Base-by-base conservation (phyloP, 2,329 filamentous ascomycete genomes). In the Fusarium sambucinum region DNA sequence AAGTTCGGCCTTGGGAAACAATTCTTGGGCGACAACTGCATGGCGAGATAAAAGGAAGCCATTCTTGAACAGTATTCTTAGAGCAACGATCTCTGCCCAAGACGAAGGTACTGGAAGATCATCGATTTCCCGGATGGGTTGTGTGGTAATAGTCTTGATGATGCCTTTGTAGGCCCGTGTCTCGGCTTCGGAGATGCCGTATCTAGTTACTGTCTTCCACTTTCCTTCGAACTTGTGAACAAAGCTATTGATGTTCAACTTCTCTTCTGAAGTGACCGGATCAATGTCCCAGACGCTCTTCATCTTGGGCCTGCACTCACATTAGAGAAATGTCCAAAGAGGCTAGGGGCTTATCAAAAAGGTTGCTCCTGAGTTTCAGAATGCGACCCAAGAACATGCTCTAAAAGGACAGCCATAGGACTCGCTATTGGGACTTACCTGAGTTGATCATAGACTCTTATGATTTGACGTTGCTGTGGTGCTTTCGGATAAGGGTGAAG, bases 11-110 rank as follows among this genome's bases (percentile, higher is more conserved):
- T 29, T 12, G 0, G 48, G 54, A 32, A 65, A 64, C 29, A 25
- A 19, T 38, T 46, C 19, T n/a, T 64, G 44, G 10, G 59, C 59
- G 5, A 23, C 9, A 32, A 35, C 62, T 11, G 47, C 59, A 29
- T 45, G 27, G 4, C 9, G 11, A 38, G 62, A 65, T 11, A 9
- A 10, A 9, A 64, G 38, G 29, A 64, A 64, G 6, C 59, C 44
- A 8, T 55, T 12, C 2, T 23, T 27, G 6, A 65, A 64, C 8
- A 65, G 23, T 6, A 65, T 27, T 21, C 59, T 59, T 23, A 33
- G 46, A 6, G 17, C 19, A 6, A 38, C 51, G 23, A 64, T 30
- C 6, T 59, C 42, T 17, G 38, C 47, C 47, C 59, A 64, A 12
- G 27, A 3, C 8, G 47, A 23, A 13, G 51, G 40, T 19, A 37